Percentiles rank a stretch among this genome's conserved stretches.
Evolutionary conservation across 1,284 basidiomycete species (phyloP).

Genomic region (Clitocybe nebularis): DNA sequence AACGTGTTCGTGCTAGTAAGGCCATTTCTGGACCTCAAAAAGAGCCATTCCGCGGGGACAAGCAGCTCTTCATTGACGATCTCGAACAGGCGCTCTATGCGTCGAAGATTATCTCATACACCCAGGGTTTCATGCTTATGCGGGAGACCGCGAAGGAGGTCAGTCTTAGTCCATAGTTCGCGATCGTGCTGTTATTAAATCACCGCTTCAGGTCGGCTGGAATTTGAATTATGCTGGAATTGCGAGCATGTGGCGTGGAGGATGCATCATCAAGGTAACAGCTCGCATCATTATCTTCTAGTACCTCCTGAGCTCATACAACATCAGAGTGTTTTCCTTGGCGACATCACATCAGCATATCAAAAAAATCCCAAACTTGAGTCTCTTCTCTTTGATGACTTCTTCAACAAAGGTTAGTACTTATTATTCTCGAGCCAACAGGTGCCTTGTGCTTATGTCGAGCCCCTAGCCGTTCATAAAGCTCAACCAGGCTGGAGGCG

Average conservation of each 20-base stretch:
- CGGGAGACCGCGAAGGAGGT: conserved; percentile 96
- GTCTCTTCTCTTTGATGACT: conserved; percentile 94
- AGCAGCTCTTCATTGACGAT: conserved; percentile 98
- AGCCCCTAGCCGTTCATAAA: conserved; percentile 70
- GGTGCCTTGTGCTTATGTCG: conserved; percentile 6
- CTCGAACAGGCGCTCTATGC: conserved; percentile 99
- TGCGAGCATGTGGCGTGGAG: conserved; percentile 99
- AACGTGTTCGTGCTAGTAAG: conserved; percentile 93
- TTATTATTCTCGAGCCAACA: conserved; percentile 1
- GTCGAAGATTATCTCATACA: conserved; percentile 99
- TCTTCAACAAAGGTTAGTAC: conserved; percentile 87
- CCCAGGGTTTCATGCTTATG: conserved; percentile 99
- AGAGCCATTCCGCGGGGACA: conserved; percentile 95
- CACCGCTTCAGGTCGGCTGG: conserved; percentile 60
- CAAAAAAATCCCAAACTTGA: conserved; percentile 85
- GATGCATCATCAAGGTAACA: conserved; percentile 93
- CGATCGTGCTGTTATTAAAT: conserved; percentile 7
- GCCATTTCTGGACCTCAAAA: conserved; percentile 85
- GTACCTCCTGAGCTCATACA: neutral
- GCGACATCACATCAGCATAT: conserved; percentile 92
- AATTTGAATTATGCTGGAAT: conserved; percentile 95
- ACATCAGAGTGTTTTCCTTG: conserved; percentile 82
- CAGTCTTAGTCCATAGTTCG: conserved; percentile 18
- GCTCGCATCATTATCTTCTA: too few species aligned
- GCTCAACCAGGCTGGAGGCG: conserved; percentile 99